Evolutionary conservation across 2,329 filamentous ascomycete species (phyloP).

Genomic region (Fusarium newnesense): DNA sequence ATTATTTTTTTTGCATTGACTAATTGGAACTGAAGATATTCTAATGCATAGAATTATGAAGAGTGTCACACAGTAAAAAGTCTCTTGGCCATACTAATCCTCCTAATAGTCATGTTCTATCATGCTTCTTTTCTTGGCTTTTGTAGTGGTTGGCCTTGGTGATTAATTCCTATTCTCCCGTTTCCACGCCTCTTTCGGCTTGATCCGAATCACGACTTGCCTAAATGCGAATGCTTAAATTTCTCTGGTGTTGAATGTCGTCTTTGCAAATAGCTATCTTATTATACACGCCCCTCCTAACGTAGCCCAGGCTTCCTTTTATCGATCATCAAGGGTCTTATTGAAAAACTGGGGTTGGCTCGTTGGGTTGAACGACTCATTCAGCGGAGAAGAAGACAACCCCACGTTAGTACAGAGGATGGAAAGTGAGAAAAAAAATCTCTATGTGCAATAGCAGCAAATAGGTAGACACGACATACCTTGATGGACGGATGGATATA

Average conservation of each 20-base stretch:
- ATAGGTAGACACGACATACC: neutral
- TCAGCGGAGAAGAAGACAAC: slow-evolving; percentile 4
- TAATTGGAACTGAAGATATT: neutral
- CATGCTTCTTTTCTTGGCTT: neutral
- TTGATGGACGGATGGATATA: slow-evolving; percentile 1
- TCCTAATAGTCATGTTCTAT: neutral
- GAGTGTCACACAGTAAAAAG: slow-evolving; percentile 2
- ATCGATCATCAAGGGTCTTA: slow-evolving; percentile 11
- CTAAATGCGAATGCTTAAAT: neutral
- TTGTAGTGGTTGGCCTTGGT: neutral
- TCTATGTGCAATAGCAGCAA: neutral
- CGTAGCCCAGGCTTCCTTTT: slow-evolving; percentile 10
- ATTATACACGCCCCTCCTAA: slow-evolving; percentile 9
- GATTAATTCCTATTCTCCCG: neutral
- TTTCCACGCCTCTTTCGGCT: slow-evolving; percentile 19
- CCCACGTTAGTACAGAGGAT: slow-evolving; percentile 23
- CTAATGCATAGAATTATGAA: neutral
- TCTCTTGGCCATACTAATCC: neutral
- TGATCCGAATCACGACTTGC: slow-evolving; percentile 23
- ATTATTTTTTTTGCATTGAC: neutral
- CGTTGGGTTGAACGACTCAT: neutral
- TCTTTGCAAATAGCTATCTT: neutral
- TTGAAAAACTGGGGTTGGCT: slow-evolving; percentile 20
- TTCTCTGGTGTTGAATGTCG: slow-evolving; percentile 7
- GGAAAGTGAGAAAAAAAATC: slow-evolving; percentile 14